Percentiles rank a stretch among this genome's conserved stretches.
Evolutionary conservation across 495 filamentous ascomycete genomes (phyloP).

Genomic region (Lepidopterella palustris): DNA sequence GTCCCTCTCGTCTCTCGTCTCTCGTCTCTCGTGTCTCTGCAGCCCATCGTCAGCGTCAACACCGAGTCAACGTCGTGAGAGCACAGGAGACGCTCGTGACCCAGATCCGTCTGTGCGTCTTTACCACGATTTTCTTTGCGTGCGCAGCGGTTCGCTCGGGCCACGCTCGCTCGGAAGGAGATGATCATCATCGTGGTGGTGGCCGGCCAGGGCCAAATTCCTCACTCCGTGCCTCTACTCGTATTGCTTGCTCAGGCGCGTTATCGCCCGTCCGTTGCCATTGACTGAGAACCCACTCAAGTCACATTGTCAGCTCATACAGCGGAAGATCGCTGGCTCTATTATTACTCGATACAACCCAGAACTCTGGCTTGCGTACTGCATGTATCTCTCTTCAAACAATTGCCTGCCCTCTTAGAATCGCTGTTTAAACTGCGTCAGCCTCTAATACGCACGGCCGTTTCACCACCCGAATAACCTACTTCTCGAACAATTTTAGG

Average conservation of each 20-base stretch:
- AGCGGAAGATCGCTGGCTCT: neutral
- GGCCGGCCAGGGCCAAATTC: neutral
- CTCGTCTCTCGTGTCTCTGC: neutral
- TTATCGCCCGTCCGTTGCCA: too few species aligned
- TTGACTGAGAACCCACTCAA: too few species aligned
- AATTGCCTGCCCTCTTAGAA: conserved; percentile 15
- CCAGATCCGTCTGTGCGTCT: conserved; percentile 26
- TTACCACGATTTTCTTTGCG: conserved; percentile 15
- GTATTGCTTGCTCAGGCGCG: too few species aligned
- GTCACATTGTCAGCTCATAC: too few species aligned
- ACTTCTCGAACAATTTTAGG: neutral
- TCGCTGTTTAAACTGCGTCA: conserved; percentile 23
- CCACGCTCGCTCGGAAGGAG: conserved; percentile 8
- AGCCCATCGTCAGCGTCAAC: neutral
- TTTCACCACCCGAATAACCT: conserved; percentile 18
- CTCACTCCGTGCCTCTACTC: too few species aligned
- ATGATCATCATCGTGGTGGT: conserved; percentile 9
- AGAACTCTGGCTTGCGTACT: neutral
- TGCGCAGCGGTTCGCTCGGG: conserved; percentile 11
- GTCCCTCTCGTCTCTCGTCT: too few species aligned
- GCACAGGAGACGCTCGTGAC: neutral
- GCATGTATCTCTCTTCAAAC: conserved; percentile 3
- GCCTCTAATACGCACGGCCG: conserved; percentile 25
- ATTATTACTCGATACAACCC: too few species aligned
- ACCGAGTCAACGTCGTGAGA: neutral